Base-by-base conservation (phyloP, 2,329 filamentous ascomycete species). In the Aspergillus bombycis region DNA sequence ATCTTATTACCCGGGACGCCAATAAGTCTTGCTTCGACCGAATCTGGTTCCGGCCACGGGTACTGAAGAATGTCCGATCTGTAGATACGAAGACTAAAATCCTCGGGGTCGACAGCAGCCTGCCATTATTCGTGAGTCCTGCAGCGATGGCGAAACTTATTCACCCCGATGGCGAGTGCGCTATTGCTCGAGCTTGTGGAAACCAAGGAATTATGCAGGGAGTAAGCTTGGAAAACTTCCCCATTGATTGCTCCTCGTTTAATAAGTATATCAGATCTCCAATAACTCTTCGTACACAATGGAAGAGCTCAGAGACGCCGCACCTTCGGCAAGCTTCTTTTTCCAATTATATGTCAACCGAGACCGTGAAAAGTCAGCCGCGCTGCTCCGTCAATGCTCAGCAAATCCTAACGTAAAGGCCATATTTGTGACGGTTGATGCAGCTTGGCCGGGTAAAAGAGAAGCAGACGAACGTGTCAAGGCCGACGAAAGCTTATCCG, bases 141-240 rank as follows among this genome's bases (percentile, higher is more conserved):
- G 87, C 88, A 1, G 87, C 87, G 2, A 88, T 90, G 84, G 88
- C 86, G 4, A 84, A 82, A 57, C 75, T 90, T 60, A 86, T 88
- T 54, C 88, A 91, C 69, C 82, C 85, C 0, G 84, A 88, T 30
- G 89, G 88, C n/a, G 89, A 91, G 74, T 79, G 82, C 38, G 86
- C 82, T 16, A 79, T 89, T 16, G 86, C 83, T 0, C 78, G 81
- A 30, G 88, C 83, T 0, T 85, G 85, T 62, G 78, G 80, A 58
- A 76, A 70, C 2, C 76, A 81, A 16, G 83, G 85, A 0, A 82
- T 89, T 8, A 83, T 88, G 34, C 86, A 89, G 69, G 85, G 84
- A 57, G 79, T 82, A 70, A 63, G 78, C 71, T 4, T 1, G 1
- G 1, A 16, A 12, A 41, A 28, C 28, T 43, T 34, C 41, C 12